A percentile compares a stretch with the other conserved stretches of the same genome.
phyloP scores from a whole-genome alignment of 2,329 filamentous ascomycete species.

The Phialophora tarda region DNA sequence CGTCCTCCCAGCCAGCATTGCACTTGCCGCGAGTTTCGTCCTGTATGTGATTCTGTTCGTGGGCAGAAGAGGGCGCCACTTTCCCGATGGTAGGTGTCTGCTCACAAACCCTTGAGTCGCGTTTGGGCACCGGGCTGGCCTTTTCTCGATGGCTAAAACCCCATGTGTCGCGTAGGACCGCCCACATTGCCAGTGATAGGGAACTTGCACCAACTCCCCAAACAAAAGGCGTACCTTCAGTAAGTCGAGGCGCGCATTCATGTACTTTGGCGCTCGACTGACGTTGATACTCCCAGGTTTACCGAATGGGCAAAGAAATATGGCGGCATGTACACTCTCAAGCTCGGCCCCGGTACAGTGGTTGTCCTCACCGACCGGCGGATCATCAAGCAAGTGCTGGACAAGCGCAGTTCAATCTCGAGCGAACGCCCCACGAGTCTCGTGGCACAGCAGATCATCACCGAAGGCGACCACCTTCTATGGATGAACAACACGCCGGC shows the following conservation, averaged over 20 bases:
- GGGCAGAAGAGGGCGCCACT: conserved; percentile 19
- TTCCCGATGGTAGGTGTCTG: conserved; percentile 14
- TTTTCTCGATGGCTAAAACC: neutral
- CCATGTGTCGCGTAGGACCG: conserved; percentile 42
- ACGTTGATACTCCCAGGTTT: conserved; percentile 42
- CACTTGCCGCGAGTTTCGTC: conserved; percentile 12
- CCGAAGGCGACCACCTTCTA: conserved; percentile 29
- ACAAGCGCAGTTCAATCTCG: conserved; percentile 53
- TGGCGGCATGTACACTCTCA: conserved; percentile 51
- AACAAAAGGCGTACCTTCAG: conserved; percentile 42
- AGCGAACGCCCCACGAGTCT: conserved; percentile 47
- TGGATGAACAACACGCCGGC: conserved; percentile 33
- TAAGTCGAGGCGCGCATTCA: conserved; percentile 23
- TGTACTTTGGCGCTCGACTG: neutral
- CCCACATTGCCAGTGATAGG: conserved; percentile 54
- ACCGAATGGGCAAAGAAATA: conserved; percentile 53
- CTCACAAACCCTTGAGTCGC: neutral
- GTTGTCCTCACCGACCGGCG: conserved; percentile 50
- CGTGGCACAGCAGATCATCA: conserved; percentile 32
- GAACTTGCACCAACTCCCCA: conserved; percentile 53
- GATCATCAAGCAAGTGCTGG: conserved; percentile 52
- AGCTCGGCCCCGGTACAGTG: conserved; percentile 49
- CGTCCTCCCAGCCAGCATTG: conserved; percentile 3
- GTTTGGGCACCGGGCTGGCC: neutral
- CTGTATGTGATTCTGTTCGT: conserved; percentile 17